Percentiles rank a stretch among this genome's conserved stretches.
Evolutionary conservation across 2,329 filamentous ascomycete species (phyloP).

Genomic region (Nothophoma quercina): DNA sequence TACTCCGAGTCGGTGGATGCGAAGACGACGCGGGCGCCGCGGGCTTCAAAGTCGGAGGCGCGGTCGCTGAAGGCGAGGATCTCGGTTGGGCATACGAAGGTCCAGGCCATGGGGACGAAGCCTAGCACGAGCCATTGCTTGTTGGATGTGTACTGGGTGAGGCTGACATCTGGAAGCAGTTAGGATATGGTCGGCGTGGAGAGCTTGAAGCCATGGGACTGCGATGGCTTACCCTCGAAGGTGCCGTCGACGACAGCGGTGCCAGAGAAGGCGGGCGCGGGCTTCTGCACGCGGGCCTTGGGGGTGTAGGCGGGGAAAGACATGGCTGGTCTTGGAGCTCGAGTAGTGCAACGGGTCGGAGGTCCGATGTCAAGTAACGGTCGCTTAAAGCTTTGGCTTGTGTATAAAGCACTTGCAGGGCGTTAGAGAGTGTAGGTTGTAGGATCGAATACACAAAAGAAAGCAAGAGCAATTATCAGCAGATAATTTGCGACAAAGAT

Average conservation of each 20-base stretch:
- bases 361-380: constrained; percentile 20
- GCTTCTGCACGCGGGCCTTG: constrained; percentile 51
- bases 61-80: constrained; percentile 71
- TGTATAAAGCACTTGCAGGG: constrained; percentile 2
- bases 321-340: constrained; percentile 30
- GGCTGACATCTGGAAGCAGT: constrained; percentile 43
- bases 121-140: constrained; percentile 69
- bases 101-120: constrained; percentile 74
- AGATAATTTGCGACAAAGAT: constrained; percentile 41
- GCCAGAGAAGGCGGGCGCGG: constrained; percentile 48
- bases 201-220: background rate
- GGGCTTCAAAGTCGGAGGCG: constrained; percentile 65
- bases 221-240: constrained; percentile 50
- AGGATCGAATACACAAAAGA: constrained; percentile 13
- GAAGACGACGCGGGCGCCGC: constrained; percentile 67
- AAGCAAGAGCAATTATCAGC: constrained; percentile 29
- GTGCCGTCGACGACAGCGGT: constrained; percentile 51
- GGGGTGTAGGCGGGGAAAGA: constrained; percentile 44
- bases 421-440: constrained; percentile 1
- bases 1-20: constrained; percentile 69
- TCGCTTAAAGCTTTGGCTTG: background rate
- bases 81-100: constrained; percentile 72
- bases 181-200: constrained; percentile 6
- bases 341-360: constrained; percentile 14
- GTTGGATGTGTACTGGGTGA: constrained; percentile 50